Evolutionary conservation across 768 basidiomycete genomes (phyloP), one percentile per base, ranked within the genome.

Genomic region (Clitopilus hobsonii): DNA sequence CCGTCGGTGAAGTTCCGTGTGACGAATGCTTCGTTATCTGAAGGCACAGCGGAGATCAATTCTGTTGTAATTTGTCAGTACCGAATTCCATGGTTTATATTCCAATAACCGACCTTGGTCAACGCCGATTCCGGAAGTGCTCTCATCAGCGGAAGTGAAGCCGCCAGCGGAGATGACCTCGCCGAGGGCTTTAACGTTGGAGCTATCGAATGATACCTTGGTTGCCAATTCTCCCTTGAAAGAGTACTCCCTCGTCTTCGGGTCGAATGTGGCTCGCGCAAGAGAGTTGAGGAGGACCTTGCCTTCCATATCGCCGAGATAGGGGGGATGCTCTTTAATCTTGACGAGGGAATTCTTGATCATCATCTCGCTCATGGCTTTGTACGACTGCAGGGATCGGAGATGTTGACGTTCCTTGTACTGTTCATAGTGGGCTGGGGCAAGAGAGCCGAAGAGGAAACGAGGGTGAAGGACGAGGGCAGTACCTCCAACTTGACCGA

Each of bases 401-500:
- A 67, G 74, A 48, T 71, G 80, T 70, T 88, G 89, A 65, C 79
- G 85, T 56, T 67, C 69, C 69, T 78, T 81, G 78, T 99, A 98
- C n/a, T 76, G 72, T 51, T 85, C 82, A 63, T 94, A 95, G 57
- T 77, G 69, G n/a, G 82, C 76, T 0, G 91, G 84, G 57, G 94
- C 85, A 30, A 98, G 74, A 8, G 89, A 79, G 36, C 88, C 96
- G 59, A 95, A 85, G 59, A 97, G 80, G 74, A 91, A 92, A 60
- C 92, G 89, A 58, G 97, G 95, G 68, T 98, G 88, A 50, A 98
- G 67, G 63, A 98, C 77, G 60, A 95, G 80, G 41, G 87, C 90
- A 54, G 85, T 90, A 53, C 97, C 97, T 52, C 97, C 97, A 58
- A 98, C 96, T 82, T 98, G 97, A 63, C 97, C 95, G 76, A 98